These are phyloP conservation scores for Parmelia sp. DNA, from an alignment of 495 filamentous ascomycete genomes.

Conservation along the genomic window DNA sequence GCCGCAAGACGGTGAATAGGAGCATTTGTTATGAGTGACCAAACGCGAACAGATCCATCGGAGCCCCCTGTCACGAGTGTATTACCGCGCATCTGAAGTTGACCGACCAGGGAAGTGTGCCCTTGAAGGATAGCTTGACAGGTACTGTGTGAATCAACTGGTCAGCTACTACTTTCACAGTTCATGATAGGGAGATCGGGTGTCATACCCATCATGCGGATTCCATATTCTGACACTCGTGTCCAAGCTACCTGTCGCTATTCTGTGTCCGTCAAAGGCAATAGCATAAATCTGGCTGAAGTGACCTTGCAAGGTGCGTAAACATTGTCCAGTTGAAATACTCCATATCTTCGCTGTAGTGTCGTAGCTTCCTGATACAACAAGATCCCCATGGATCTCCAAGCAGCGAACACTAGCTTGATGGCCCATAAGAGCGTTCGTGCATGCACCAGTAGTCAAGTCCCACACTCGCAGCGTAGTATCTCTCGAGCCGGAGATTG, in stretches of 20 bases:
- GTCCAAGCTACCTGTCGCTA: conserved; percentile 95
- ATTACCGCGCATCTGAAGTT: conserved; percentile 88
- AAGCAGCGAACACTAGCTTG: conserved; percentile 94
- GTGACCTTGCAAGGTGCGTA: conserved; percentile 85
- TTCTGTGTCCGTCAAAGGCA: conserved; percentile 85
- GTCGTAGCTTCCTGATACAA: conserved; percentile 96
- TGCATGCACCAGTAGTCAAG: conserved; percentile 75
- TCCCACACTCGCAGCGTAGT: conserved; percentile 96
- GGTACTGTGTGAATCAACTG: conserved; percentile 40
- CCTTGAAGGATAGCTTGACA: conserved; percentile 92
- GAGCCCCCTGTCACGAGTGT: conserved; percentile 94
- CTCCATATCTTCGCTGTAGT: conserved; percentile 97
- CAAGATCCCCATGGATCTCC: conserved; percentile 89
- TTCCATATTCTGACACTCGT: conserved; percentile 98
- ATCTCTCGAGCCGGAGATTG: conserved; percentile 92
- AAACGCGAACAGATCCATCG: conserved; percentile 91
- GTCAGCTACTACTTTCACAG: conserved; percentile 1
- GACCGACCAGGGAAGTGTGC: conserved; percentile 94
- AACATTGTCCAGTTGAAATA: conserved; percentile 84
- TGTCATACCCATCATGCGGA: conserved; percentile 71
- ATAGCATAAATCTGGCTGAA: conserved; percentile 99
- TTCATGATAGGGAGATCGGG: background rate
- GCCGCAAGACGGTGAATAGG: conserved; percentile 91
- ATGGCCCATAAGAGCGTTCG: conserved; percentile 88
- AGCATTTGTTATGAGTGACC: conserved; percentile 81